Evolutionary conservation across 1,284 basidiomycete species (phyloP).

Genomic region (Marasmius sp.): DNA sequence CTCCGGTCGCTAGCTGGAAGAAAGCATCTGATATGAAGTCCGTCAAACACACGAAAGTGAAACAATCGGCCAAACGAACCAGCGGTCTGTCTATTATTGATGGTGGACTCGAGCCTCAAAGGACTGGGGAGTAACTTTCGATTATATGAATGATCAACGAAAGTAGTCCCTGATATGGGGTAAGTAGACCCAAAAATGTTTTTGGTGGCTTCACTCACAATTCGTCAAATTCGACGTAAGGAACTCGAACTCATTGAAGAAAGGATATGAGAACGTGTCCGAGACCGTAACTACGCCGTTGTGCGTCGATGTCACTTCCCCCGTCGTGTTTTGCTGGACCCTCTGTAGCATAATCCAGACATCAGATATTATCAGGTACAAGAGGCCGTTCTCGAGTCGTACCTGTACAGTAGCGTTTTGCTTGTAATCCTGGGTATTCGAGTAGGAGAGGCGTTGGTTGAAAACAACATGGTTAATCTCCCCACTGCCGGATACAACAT

Average conservation of each 20-base stretch:
- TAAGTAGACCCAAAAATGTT: background rate
- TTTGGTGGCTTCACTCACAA: constrained; percentile 8
- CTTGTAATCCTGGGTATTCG: constrained; percentile 50
- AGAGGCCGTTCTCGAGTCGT: constrained; percentile 8
- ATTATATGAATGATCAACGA: constrained; percentile 18
- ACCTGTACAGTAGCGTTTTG: constrained; percentile 42
- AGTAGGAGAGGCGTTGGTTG: constrained; percentile 43
- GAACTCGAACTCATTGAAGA: constrained; percentile 21
- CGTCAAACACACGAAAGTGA: background rate
- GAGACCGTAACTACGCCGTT: constrained; percentile 17
- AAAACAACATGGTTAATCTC: constrained; percentile 44
- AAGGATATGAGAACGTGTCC: constrained; percentile 22
- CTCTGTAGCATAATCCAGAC: constrained; percentile 6
- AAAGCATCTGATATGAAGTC: constrained; percentile 29
- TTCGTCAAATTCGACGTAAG: constrained; percentile 4
- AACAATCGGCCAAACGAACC: constrained; percentile 24
- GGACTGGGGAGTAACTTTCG: constrained; percentile 14
- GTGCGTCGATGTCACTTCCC: constrained; percentile 24
- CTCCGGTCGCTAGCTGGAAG: constrained; percentile 31
- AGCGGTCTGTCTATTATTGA: constrained; percentile 22
- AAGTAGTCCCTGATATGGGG: constrained; percentile 9
- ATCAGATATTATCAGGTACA: background rate
- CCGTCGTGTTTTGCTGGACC: constrained; percentile 21
- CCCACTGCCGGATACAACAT: constrained; percentile 50
- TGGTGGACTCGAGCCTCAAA: constrained; percentile 11